Base-by-base conservation (phyloP, 1,284 basidiomycete species). In the Papiliotrema flavescens region DNA sequence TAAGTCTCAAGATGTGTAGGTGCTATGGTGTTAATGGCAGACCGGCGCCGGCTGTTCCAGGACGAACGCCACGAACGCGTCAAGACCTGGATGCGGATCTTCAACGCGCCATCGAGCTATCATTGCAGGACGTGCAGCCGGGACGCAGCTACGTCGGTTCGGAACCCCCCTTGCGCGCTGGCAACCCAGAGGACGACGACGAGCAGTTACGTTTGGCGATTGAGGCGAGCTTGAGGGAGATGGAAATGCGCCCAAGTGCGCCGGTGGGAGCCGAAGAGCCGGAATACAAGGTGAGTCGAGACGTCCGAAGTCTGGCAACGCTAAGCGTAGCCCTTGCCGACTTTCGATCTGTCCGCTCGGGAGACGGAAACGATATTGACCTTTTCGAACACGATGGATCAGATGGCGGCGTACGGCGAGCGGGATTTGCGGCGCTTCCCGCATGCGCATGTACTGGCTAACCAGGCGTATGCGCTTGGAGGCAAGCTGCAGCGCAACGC, bases 131-230 rank as follows among this genome's bases (percentile, higher is more conserved):
- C 76, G 82, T 84, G n/a, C 82, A 84, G 28, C 80, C 59, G 24
- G 68, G 64, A n/a, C 55, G 77, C 77, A 51, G 48, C 6, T 55
- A 59, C 14, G 53, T 64, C 15, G 62, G 64, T 6, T 87, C 87
- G 1, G 88, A 91, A 66, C 88, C 89, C 2, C 90, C 90, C 1
- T 65, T 87, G 20, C 61, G 67, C 37, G 59, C 67, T 2, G 62
- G 69, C 32, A 71, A 64, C 47, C 77, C 84, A 14, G 90, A 92
- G 22, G 92, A 94, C 45, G 89, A 97, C 22, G 95, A 98, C 71
- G 89, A 90, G 11, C 92, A 98, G 62, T 79, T 99, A 22, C 85
- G 83, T 51, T 89, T 95, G 14, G 96, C 96, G 0, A 99, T 98
- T 55, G 94, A 97, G 68, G 96, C 96, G 0, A 93, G 89, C 69